Conservation (phyloP, 306 rosid genomes). For the Citrullus colocynthis region DNA sequence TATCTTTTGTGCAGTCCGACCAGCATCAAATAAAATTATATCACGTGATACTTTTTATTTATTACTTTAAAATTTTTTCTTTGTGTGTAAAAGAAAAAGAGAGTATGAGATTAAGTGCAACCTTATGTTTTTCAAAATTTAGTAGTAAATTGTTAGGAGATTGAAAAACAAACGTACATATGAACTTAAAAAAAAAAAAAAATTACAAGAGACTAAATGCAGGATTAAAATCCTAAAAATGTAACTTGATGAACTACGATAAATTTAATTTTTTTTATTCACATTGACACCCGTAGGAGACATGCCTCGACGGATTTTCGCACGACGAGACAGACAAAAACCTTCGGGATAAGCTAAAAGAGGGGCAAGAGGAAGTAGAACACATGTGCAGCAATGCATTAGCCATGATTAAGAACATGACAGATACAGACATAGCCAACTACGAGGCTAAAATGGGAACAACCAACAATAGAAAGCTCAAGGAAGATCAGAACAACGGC, state of each 20-base stretch:
- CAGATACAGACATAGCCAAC: conserved; percentile 44
- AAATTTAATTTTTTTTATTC: not conserved
- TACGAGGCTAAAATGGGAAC: conserved; percentile 6
- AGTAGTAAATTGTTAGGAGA: too few species aligned
- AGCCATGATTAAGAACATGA: conserved; percentile 78
- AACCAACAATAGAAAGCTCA: conserved; percentile 14
- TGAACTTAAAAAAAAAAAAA: too few species aligned
- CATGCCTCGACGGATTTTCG: conserved; percentile 78
- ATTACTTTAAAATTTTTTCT: too few species aligned
- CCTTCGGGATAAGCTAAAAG: conserved; percentile 23
- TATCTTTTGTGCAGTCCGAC: too few species aligned
- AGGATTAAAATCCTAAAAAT: too few species aligned
- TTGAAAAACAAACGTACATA: too few species aligned
- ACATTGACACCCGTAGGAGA: conserved; percentile 7
- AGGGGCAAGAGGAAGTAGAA: conserved; percentile 44
- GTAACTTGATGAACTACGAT: not conserved
- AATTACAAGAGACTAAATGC: too few species aligned
- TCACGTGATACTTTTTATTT: too few species aligned
- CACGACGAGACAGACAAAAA: conserved; percentile 33
- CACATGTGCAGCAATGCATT: conserved; percentile 67
- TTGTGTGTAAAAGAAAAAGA: too few species aligned
- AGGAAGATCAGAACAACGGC: conserved; percentile 10
- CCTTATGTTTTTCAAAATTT: too few species aligned
- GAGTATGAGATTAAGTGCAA: too few species aligned
- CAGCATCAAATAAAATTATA: too few species aligned